Percentiles rank a stretch among this genome's conserved stretches.
Evolutionary conservation across 495 filamentous ascomycete genomes (phyloP).

Genomic region (Penicillium bovifimosum): DNA sequence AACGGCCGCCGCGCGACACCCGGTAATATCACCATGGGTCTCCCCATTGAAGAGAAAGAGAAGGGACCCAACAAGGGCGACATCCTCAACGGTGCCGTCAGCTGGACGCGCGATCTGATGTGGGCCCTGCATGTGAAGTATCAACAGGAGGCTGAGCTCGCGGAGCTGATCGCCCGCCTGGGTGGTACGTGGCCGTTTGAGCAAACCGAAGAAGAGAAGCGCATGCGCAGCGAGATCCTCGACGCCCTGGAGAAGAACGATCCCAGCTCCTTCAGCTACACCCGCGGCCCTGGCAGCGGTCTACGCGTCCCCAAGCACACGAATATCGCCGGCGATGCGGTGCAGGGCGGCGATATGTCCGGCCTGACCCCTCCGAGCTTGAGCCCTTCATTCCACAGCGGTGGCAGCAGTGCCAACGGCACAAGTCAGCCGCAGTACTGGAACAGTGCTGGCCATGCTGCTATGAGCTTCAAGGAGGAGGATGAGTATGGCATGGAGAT

Average conservation of each 20-base stretch:
- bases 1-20: slow-evolving; percentile 72
- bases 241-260: slow-evolving; percentile 78
- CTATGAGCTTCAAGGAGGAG: slow-evolving; percentile 82
- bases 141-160: slow-evolving; percentile 80
- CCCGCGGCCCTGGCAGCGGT: slow-evolving; percentile 74
- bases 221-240: slow-evolving; percentile 88
- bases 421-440: slow-evolving; percentile 60
- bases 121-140: slow-evolving; percentile 86
- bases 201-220: slow-evolving; percentile 83
- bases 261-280: slow-evolving; percentile 68
- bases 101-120: slow-evolving; percentile 97
- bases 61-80: slow-evolving; percentile 99
- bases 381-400: slow-evolving; percentile 65
- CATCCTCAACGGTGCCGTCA: slow-evolving; percentile 93
- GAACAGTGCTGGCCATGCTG: slow-evolving; percentile 60
- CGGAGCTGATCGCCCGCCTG: slow-evolving; percentile 61
- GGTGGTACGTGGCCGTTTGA: slow-evolving; percentile 76
- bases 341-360: slow-evolving; percentile 41
- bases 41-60: slow-evolving; percentile 93
- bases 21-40: slow-evolving; percentile 83
- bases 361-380: slow-evolving; percentile 55
- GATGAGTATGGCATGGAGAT: slow-evolving; percentile 86
- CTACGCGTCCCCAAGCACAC: slow-evolving; percentile 91
- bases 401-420: slow-evolving; percentile 49
- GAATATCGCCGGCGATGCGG: slow-evolving; percentile 75